Conservation (phyloP, 2,329 filamentous ascomycete species). For the Cercospora janseana region DNA sequence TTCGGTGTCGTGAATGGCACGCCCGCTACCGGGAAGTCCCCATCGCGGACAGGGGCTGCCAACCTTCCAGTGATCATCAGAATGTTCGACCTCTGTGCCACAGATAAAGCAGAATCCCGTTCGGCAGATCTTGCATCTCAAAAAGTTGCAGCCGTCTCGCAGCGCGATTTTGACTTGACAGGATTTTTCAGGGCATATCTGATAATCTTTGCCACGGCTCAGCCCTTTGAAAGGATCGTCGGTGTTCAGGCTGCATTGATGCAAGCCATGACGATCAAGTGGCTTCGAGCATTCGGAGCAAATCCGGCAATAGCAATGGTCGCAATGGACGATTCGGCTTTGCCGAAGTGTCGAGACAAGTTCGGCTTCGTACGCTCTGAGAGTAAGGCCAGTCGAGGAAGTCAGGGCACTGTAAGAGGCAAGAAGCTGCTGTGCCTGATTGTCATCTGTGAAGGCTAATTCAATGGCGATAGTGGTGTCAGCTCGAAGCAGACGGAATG, state of each 20-base stretch:
- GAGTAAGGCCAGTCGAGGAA: neutral
- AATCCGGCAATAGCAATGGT: neutral
- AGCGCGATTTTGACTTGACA: conserved; percentile 7
- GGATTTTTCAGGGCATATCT: neutral
- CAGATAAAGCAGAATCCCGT: conserved; percentile 13
- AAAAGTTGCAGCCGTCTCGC: conserved; percentile 7
- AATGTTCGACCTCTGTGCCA: neutral
- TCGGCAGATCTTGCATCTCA: neutral
- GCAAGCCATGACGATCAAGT: neutral
- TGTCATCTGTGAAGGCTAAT: neutral
- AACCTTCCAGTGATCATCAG: conserved; percentile 1
- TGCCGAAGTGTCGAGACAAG: neutral
- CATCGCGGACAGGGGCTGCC: conserved; percentile 3
- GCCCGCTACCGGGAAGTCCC: neutral
- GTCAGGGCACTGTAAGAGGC: neutral
- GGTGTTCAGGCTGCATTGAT: conserved; percentile 2
- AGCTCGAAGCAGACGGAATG: neutral
- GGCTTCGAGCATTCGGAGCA: neutral
- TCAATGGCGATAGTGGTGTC: neutral
- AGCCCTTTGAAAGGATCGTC: conserved; percentile 9
- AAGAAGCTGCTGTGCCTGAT: neutral
- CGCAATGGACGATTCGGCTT: neutral
- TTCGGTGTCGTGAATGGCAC: conserved; percentile 1
- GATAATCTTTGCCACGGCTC: neutral
- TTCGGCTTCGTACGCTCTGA: neutral